Evolutionary conservation across 306 rosid species (phyloP).

Genomic region (Cyclanthera cordifolia): DNA sequence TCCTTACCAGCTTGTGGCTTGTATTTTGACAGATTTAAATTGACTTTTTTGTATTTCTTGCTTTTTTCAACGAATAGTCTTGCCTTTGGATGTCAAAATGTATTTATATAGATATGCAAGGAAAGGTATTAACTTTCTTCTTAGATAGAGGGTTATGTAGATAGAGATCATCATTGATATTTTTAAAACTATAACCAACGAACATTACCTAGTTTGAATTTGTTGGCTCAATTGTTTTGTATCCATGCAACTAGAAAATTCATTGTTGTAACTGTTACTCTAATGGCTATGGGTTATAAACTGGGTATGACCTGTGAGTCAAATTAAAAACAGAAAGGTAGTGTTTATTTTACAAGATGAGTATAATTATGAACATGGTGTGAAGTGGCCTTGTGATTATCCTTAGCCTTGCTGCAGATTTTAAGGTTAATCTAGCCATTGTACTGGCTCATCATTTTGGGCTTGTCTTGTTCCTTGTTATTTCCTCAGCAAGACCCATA

Average conservation of each 20-base stretch:
- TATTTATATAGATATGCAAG: neutral
- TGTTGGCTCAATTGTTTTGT: constrained; percentile 3
- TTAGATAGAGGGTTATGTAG: neutral
- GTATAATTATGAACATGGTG: neutral
- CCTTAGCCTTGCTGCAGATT: constrained; percentile 11
- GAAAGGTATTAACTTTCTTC: neutral
- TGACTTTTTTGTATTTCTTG: neutral
- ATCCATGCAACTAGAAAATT: neutral
- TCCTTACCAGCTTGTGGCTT: neutral
- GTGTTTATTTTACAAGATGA: neutral
- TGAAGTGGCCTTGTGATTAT: constrained; percentile 5
- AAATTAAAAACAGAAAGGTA: neutral
- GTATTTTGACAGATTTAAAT: too few species aligned
- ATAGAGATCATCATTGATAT: neutral
- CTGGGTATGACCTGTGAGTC: neutral
- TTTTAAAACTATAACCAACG: neutral
- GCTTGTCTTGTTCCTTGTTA: neutral
- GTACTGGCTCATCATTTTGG: neutral
- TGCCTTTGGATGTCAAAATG: neutral
- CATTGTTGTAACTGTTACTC: neutral
- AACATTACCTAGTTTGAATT: neutral
- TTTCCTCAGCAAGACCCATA: neutral
- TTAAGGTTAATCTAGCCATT: neutral
- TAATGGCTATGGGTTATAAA: neutral
- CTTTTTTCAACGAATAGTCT: neutral